Conservation (phyloP, 140 eudicot species). For the Flaveria floridana region DNA sequence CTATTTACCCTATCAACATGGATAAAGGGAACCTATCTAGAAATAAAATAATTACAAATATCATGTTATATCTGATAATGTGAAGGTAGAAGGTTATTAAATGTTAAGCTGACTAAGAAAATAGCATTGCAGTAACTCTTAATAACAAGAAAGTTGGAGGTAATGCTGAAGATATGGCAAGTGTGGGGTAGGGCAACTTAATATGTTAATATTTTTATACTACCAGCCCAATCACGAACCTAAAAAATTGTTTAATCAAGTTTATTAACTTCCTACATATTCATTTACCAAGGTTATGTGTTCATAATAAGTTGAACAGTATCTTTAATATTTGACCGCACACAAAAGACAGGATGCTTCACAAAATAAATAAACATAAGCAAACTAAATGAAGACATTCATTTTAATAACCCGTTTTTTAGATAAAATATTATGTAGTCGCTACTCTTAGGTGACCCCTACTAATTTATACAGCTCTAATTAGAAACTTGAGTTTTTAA, state of each 20-base stretch:
- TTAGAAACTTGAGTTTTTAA: no score
- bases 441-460: no score
- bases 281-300: neutral
- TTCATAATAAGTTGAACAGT: neutral
- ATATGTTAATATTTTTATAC: neutral
- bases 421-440: no score
- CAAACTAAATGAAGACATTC: neutral
- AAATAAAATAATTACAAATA: neutral
- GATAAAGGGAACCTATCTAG: slow-evolving; percentile 74
- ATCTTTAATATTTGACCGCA: neutral
- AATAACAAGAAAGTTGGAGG: neutral
- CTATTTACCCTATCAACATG: slow-evolving; percentile 65
- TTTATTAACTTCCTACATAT: neutral
- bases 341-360: neutral
- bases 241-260: neutral
- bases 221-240: neutral
- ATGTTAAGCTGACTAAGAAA: neutral
- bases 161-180: no score
- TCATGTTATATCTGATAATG: neutral
- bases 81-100: neutral
- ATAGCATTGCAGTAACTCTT: neutral
- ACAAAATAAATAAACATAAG: neutral
- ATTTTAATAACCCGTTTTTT: no score
- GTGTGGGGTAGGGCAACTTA: no score
- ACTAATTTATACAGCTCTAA: no score